Evolutionary conservation across 192 early-diverging fungal genomes (phyloP).

Genomic region (Coemansia sp.): DNA sequence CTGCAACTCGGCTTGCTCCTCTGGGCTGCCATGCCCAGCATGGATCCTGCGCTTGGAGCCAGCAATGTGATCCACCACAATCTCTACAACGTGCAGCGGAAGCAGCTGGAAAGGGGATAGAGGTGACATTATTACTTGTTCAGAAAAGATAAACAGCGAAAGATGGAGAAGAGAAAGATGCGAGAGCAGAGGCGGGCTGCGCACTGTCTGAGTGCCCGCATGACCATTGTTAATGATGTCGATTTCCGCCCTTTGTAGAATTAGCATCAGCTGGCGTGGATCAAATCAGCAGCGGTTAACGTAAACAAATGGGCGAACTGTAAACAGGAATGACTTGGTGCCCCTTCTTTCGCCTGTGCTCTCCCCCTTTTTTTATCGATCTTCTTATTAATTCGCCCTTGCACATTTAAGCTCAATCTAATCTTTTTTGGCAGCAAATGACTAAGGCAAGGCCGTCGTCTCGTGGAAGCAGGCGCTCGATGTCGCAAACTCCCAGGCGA

Average conservation of each 20-base stretch:
- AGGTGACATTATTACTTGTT: neutral
- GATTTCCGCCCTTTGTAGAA: no score
- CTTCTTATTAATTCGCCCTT: neutral
- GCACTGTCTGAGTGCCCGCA: neutral
- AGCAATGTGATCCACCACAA: slow-evolving; percentile 3
- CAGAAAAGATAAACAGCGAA: neutral
- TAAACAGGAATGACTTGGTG: no score
- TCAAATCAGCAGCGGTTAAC: no score
- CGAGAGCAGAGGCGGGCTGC: neutral
- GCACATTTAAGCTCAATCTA: neutral
- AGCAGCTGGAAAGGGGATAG: neutral
- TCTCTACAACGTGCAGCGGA: neutral
- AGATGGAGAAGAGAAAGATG: neutral
- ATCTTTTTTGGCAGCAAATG: slow-evolving; percentile 18
- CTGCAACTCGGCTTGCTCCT: neutral
- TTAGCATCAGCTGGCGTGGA: neutral
- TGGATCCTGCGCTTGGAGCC: no score
- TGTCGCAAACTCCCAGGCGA: slow-evolving; percentile 17
- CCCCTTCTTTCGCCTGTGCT: no score
- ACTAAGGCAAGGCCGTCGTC: slow-evolving; percentile 32
- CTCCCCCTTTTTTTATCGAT: neutral
- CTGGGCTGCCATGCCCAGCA: neutral
- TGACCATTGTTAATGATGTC: neutral
- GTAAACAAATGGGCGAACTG: no score
- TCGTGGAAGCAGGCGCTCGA: slow-evolving; percentile 17